Base-by-base conservation (phyloP, 2,329 filamentous ascomycete genomes). In the Aspergillus phoenicis region DNA sequence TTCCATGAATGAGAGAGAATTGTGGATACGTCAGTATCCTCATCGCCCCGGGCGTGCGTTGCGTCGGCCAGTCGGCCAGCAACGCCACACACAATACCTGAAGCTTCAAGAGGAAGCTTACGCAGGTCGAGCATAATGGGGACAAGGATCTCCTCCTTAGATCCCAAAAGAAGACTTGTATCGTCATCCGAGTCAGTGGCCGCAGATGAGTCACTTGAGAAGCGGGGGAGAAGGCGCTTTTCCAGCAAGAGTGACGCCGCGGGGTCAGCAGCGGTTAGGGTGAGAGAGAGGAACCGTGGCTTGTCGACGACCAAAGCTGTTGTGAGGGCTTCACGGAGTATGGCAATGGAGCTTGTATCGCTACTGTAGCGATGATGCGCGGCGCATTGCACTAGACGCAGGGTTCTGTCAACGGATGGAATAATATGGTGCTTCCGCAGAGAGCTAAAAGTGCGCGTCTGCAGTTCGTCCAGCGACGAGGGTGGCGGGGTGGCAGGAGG, bases 51-150 rank as follows among this genome's bases (percentile, higher is more conserved):
- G 67, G 79, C 79, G 58, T 82, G 77, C 75, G 91, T 88, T 49
- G 91, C 90, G 53, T 90, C 87, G 0, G 93, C 90, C 28, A 98
- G 82, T 58, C 88, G 85, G 26, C 93, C 91, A 0, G 94, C 93
- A 2, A 99, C 91, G 28, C 95, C 94, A 68, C 93, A 97, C 3
- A 99, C 92, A 60, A 99, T 97, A 22, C 94, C 94, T 0, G 93
- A 96, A 7, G 92, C 93, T 75, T 97, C 92, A 45, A 94, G 84
- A 0, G 94, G 91, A 43, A 98, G 80, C 45, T 87, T 87, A 20
- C 86, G 87, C 26, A 99, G 83, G 69, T 98, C 92, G 3, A 99
- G 84, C 61, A 93, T 94, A 68, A 99, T 95, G 1, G 95, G 93
- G 1, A 96, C 87, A 36, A 93, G 82, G 61, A 86, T 87, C 66